Evolutionary conservation across 768 basidiomycete species (phyloP).

Genomic region (Tricholoma saponaceum): DNA sequence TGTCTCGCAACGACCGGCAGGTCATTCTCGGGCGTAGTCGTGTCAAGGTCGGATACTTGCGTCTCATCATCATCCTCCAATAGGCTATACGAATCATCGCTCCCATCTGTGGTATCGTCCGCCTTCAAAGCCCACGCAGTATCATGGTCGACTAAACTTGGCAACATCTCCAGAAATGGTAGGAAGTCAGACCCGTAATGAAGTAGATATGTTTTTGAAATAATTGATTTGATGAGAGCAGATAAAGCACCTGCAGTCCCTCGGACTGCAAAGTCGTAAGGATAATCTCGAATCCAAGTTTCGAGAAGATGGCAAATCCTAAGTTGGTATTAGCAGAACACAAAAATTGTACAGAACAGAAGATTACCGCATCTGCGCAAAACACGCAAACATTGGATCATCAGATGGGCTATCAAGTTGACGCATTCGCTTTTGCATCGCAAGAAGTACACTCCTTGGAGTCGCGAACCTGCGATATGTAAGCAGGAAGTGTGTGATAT

Average conservation of each 20-base stretch:
- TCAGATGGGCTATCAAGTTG: constrained; percentile 66
- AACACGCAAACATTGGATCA: constrained; percentile 84
- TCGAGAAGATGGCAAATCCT: constrained; percentile 81
- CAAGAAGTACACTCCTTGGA: constrained; percentile 74
- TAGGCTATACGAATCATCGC: constrained; percentile 54
- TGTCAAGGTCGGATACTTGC: constrained; percentile 8
- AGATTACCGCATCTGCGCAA: constrained; percentile 79
- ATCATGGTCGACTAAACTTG: constrained; percentile 63
- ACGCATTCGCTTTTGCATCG: constrained; percentile 85
- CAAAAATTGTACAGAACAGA: neutral
- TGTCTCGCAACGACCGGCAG: constrained; percentile 21
- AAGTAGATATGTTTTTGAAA: constrained; percentile 74
- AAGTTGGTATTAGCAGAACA: constrained; percentile 4
- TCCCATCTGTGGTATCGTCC: constrained; percentile 54
- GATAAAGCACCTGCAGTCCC: constrained; percentile 69
- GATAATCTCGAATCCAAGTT: constrained; percentile 72
- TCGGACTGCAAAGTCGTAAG: constrained; percentile 75
- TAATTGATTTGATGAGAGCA: constrained; percentile 75
- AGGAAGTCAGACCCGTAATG: constrained; percentile 84
- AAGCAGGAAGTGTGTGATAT: constrained; percentile 75
- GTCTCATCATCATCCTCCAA: constrained; percentile 54
- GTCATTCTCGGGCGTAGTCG: constrained; percentile 6
- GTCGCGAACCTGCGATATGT: constrained; percentile 82
- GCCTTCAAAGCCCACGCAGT: constrained; percentile 70
- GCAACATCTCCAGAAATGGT: constrained; percentile 70